Base-by-base conservation (phyloP, 805 yeast genomes). In the Pichia californica region DNA sequence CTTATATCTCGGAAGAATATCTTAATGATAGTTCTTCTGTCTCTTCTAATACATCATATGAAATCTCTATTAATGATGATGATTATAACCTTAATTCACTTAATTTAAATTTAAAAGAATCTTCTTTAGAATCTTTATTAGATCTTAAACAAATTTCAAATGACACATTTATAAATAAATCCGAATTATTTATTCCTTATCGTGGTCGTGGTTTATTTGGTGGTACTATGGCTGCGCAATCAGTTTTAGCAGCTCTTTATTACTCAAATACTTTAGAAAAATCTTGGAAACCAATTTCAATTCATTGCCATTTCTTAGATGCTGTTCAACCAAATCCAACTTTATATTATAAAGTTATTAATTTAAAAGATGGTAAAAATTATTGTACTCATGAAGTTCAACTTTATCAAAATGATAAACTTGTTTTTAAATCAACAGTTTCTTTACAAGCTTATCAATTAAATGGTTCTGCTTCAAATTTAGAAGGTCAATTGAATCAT, bases 151-250 rank as follows among this genome's bases (percentile, higher is more conserved):
- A 46, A 19, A 41, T 57, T 3, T 52, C 50, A 4, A 26, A 36
- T 11, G 53, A 60, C 38, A 49, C 45, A 5, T 63, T 48, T 36
- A 48, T 52, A 6, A 62, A 58, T 36, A 46, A 43, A 2, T 47
- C 62, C 0, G 52, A 54, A 16, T 45, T 64, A 7, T 56, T 52
- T 26, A 68, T 74, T 3, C 79, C 79, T 2, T 66, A 64, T 6
- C 73, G 76, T 0, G 82, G 84, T 2, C 63, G 81, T 35, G 87
- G 86, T 2, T 76, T 81, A 0, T 82, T 81, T 62, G 88, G 88
- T 2, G 88, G 89, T 9, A 77, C 80, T 16, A 63, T 77, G 34
- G 77, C 79, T 15, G 84, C 85, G 0, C 88, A 82, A 52, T 66
- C 87, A 3, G 59, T 81, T 4, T 58, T 73, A 46, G 86, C 85